These are phyloP conservation scores for Funneliformis caledonium DNA, from an alignment of 371 early-diverging fungal species.

Conservation along the genomic window DNA sequence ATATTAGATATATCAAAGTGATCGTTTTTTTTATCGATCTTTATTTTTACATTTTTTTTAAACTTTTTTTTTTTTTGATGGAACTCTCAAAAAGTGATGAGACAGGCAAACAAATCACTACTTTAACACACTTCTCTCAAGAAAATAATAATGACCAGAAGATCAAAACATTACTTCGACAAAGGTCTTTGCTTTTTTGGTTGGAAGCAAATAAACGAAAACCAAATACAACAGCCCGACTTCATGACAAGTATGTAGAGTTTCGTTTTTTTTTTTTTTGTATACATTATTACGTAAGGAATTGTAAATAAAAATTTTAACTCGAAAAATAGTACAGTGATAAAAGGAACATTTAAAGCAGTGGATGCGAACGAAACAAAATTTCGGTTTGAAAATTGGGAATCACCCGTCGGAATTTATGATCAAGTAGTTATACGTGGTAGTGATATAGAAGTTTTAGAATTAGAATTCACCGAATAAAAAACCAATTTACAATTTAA, in stretches of 20 bases:
- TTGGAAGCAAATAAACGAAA: conserved; percentile 7
- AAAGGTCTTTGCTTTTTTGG: conserved; percentile 40
- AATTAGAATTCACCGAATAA: conserved; percentile 7
- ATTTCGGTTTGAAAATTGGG: conserved; percentile 36
- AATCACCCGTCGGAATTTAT: conserved; percentile 30
- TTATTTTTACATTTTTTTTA: too few species aligned
- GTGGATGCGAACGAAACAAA: conserved; percentile 27
- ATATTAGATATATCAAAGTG: too few species aligned
- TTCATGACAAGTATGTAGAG: conserved; percentile 33
- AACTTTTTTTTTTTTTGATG: too few species aligned
- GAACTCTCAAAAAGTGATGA: background rate
- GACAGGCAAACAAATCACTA: background rate
- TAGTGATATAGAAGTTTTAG: conserved; percentile 26
- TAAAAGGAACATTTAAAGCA: conserved; percentile 25
- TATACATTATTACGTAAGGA: background rate
- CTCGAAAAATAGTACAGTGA: background rate
- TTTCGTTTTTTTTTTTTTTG: background rate
- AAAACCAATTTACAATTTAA: background rate
- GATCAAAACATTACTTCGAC: conserved; percentile 13
- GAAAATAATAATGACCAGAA: background rate
- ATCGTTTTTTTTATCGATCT: too few species aligned
- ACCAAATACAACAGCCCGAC: conserved; percentile 15
- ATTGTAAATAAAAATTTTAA: background rate
- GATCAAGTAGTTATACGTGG: conserved; percentile 36
- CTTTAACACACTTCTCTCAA: background rate